Conservation (phyloP, 768 basidiomycete species). For the Naematelia aurantialba region DNA sequence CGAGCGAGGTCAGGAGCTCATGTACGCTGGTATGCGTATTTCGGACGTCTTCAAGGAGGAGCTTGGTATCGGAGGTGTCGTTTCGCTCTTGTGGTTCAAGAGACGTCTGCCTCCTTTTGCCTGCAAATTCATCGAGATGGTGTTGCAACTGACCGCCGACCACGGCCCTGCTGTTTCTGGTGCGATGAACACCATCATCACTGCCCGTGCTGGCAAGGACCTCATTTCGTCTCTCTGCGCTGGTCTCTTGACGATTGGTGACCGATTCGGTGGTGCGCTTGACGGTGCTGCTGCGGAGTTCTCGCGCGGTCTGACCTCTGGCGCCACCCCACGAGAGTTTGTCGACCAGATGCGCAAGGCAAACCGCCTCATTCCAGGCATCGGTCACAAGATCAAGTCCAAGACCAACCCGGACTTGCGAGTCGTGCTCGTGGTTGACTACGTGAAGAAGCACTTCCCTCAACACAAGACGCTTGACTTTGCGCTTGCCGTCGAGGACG, state of each 20-base stretch:
- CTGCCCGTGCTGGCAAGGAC: constrained; percentile 98
- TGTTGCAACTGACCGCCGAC: constrained; percentile 97
- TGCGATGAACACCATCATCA: constrained; percentile 99
- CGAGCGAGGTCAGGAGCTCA: constrained; percentile 95
- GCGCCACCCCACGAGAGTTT: constrained; percentile 95
- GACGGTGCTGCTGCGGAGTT: constrained; percentile 97
- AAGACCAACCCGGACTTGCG: constrained; percentile 53
- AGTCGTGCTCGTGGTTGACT: constrained; percentile 69
- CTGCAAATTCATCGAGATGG: constrained; percentile 99
- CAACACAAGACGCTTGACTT: constrained; percentile 88
- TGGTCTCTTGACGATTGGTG: constrained; percentile 94
- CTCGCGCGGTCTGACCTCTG: constrained; percentile 82
- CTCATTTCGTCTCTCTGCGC: constrained; percentile 92
- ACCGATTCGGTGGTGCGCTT: constrained; percentile 96
- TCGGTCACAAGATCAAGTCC: constrained; percentile 99
- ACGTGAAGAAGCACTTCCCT: constrained; percentile 92
- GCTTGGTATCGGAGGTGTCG: constrained; percentile 94
- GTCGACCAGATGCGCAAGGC: constrained; percentile 88
- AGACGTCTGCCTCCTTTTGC: constrained; percentile 85
- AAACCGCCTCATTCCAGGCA: constrained; percentile 95
- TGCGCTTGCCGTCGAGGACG: constrained; percentile 93
- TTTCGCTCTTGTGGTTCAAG: constrained; percentile 97
- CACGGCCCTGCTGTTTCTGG: constrained; percentile 97
- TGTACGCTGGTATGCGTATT: constrained; percentile 98
- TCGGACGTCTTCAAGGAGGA: constrained; percentile 97